Conservation (phyloP, 2,329 filamentous ascomycete genomes). For the Corinectria fuckeliana region DNA sequence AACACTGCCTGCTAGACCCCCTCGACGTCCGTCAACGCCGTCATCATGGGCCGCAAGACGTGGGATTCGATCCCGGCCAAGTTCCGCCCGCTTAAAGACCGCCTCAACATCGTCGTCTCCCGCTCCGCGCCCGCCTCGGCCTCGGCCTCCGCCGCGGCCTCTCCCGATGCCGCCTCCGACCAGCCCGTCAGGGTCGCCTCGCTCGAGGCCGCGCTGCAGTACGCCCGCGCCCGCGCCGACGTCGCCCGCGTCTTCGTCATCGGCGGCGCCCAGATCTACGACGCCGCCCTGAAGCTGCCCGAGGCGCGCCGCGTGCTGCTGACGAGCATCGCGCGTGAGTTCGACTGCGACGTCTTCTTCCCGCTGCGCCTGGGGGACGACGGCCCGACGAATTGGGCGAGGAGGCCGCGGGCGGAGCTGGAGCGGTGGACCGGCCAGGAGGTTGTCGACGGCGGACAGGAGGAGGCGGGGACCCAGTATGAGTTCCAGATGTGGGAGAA, state of each 20-base stretch:
- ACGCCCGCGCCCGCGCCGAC: constrained; percentile 48
- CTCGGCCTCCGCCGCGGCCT: constrained; percentile 8
- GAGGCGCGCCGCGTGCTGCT: constrained; percentile 70
- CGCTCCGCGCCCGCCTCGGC: constrained; percentile 49
- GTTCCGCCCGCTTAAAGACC: constrained; percentile 79
- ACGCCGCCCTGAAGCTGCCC: constrained; percentile 65
- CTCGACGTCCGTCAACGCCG: constrained; percentile 65
- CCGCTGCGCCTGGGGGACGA: constrained; percentile 60
- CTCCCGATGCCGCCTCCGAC: constrained; percentile 35
- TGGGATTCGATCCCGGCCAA: constrained; percentile 86
- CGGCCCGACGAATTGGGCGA: constrained; percentile 59
- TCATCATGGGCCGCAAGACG: constrained; percentile 97
- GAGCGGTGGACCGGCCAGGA: constrained; percentile 71
- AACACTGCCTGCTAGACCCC: constrained; percentile 35
- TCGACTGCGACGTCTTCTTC: constrained; percentile 80
- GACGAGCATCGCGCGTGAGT: constrained; percentile 72
- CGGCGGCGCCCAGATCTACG: constrained; percentile 87
- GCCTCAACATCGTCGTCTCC: constrained; percentile 84
- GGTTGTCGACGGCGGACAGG: constrained; percentile 60
- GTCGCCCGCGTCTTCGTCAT: constrained; percentile 80
- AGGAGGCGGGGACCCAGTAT: constrained; percentile 70
- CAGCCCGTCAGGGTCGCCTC: constrained; percentile 65
- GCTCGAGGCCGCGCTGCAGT: constrained; percentile 62
- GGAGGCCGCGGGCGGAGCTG: constrained; percentile 58
- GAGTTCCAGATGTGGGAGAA: constrained; percentile 79